Evolutionary conservation across 2,329 filamentous ascomycete species (phyloP).

Genomic region (Arthrobotrys pseudoclavata): DNA sequence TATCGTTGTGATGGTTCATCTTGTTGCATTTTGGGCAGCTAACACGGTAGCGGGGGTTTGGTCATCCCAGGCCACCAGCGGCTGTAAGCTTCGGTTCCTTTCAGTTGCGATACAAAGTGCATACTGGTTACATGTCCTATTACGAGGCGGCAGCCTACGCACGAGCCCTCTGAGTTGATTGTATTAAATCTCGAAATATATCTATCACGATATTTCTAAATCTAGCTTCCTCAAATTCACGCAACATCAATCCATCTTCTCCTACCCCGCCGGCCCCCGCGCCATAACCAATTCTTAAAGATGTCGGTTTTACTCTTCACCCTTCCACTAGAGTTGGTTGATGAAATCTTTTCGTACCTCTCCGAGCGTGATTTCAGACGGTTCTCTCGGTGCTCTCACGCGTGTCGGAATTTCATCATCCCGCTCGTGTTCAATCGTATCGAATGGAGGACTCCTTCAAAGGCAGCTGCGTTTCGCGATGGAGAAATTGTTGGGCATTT

Average conservation of each 20-base stretch:
- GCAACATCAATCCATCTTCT: too few relatives aligned
- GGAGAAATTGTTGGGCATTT: slow-evolving; percentile 1
- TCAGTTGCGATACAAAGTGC: neutral
- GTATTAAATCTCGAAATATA: neutral
- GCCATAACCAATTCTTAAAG: neutral
- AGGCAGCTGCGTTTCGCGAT: slow-evolving; percentile 1
- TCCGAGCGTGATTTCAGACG: slow-evolving; percentile 12
- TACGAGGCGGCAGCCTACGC: neutral
- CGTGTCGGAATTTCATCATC: slow-evolving; percentile 7
- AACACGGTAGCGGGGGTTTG: neutral
- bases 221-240: neutral
- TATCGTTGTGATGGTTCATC: neutral
- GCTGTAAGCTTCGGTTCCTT: neutral
- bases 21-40: slow-evolving; percentile 1
- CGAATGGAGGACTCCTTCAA: slow-evolving; percentile 3
- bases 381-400: slow-evolving; percentile 13
- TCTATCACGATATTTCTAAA: neutral
- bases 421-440: slow-evolving; percentile 4
- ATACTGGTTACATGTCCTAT: neutral
- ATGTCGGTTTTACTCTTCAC: slow-evolving; percentile 3
- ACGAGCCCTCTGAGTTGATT: too few relatives aligned
- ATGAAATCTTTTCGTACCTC: slow-evolving; percentile 13
- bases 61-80: neutral
- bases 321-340: slow-evolving; percentile 11
- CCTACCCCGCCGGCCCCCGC: too few relatives aligned